Evolutionary conservation across 2,329 filamentous ascomycete genomes (phyloP), one percentile per base, ranked within the genome.

Genomic region (Talaromyces islandicus): DNA sequence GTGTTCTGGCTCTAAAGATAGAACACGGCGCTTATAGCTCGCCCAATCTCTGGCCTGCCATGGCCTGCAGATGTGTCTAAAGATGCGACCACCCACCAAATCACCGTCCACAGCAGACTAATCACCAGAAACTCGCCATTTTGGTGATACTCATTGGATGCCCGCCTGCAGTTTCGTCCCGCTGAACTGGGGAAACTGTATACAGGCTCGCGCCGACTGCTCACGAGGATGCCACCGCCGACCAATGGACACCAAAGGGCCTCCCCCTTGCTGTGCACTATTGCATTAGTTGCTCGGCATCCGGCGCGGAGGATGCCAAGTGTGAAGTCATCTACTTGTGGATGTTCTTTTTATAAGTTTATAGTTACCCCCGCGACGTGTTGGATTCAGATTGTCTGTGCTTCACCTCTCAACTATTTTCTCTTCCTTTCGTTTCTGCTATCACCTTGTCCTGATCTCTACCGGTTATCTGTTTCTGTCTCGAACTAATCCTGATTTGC

Each of bases 371-470:
- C 60, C 56, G 66, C 66, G 35, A 38, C 29, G 43, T 46, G 29
- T 24, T n/a, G 48, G 35, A 21, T 67, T 64, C 57, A 58, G 3
- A 19, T 35, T 46, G 56, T 59, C 56, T 48, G 56, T 62, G 56
- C 57, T 59, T 59, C 48, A 53, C 30, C 52, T 14, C 24, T 38
- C 61, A 58, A 66, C 65, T 38, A 66, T 58, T 55, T 62, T 63
- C 62, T 64, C 62, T 68, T 66, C 66, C 67, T 62, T 63, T 63
- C 57, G 60, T 64, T 64, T 67, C 68, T 64, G 55, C 66, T 67
- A 59, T 60, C 48, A 69, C 64, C 54, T 64, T 63, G 62, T 60
- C 62, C 64, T 64, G 58, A 59, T 65, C 56, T 62, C 46, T 29
- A 43, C 54, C 24, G 32, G 50, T 48, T 50, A 27, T 21, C 21